Percentiles rank a stretch among this genome's conserved stretches.
phyloP scores from a whole-genome alignment of 2,329 filamentous ascomycete genomes.

The Cladobotryum protrusum region DNA sequence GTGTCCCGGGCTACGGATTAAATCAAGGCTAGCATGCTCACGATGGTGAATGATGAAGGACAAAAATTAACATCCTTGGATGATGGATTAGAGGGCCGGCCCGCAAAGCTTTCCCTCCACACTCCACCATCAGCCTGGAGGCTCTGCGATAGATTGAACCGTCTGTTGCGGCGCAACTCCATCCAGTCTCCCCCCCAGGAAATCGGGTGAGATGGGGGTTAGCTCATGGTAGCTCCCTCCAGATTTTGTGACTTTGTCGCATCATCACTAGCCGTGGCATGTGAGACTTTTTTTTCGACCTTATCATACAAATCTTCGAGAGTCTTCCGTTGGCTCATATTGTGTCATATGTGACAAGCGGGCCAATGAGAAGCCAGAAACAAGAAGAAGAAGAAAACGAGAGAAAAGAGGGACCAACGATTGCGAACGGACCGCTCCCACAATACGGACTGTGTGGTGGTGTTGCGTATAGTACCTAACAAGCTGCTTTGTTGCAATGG shows the following conservation, averaged over 20 bases:
- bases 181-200: background rate
- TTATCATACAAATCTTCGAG: background rate
- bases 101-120: background rate
- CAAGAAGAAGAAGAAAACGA: background rate
- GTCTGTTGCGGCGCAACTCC: background rate
- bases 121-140: conserved; percentile 3
- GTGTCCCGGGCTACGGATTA: no score
- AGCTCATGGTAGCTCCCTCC: background rate
- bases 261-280: no score
- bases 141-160: conserved; percentile 4
- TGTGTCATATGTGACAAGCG: conserved; percentile 8
- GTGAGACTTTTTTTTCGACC: no score
- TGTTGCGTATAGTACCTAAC: conserved; percentile 1
- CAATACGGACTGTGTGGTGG: background rate
- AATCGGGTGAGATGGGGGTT: background rate
- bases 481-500: conserved; percentile 11
- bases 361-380: conserved; percentile 1
- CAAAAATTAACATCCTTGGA: no score
- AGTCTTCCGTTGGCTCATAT: conserved; percentile 5
- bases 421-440: no score
- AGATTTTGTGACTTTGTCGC: background rate
- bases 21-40: no score
- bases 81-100: conserved; percentile 3
- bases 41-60: no score
- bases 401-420: background rate